Percentiles rank a stretch among this genome's conserved stretches.
These are phyloP conservation scores for Sporobolomyces pararoseus DNA, from an alignment of 768 basidiomycete genomes.

Conservation along the genomic window DNA sequence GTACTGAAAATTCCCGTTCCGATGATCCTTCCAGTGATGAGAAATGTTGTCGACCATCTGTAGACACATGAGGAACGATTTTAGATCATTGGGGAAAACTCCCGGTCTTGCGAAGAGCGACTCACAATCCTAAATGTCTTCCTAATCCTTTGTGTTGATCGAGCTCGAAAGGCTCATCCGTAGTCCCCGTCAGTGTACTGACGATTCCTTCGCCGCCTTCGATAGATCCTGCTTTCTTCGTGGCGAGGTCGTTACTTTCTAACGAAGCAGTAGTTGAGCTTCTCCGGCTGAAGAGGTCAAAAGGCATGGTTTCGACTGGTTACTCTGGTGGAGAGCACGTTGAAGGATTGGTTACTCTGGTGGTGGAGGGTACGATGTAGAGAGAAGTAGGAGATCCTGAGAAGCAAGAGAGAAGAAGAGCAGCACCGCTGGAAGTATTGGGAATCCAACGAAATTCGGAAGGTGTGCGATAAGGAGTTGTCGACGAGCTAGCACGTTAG, in stretches of 20 bases:
- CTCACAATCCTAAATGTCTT: conserved; percentile 9
- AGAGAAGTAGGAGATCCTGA: no score
- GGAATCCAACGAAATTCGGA: no score
- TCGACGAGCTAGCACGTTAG: conserved; percentile 4
- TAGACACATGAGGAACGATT: not conserved
- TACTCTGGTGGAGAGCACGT: no score
- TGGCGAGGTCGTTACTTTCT: no score
- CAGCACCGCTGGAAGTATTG: no score
- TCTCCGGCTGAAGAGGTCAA: conserved; percentile 11
- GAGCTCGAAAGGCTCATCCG: not conserved
- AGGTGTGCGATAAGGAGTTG: no score
- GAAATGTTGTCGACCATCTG: conserved; percentile 18
- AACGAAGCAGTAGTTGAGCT: not conserved
- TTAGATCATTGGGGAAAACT: no score
- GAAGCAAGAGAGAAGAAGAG: no score
- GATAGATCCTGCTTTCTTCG: conserved; percentile 1
- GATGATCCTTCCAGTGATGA: conserved; percentile 56
- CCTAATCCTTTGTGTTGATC: conserved; percentile 13
- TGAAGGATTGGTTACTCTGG: no score
- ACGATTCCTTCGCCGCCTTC: not conserved
- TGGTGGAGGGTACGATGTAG: no score
- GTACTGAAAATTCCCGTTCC: conserved; percentile 67
- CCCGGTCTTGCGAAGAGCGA: not conserved
- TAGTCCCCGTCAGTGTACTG: conserved; percentile 1
- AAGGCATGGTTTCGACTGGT: not conserved